A percentile compares a stretch with the other conserved stretches of the same genome.
Evolutionary conservation across 768 basidiomycete genomes (phyloP).

Genomic region (Filobasidium wieringae): DNA sequence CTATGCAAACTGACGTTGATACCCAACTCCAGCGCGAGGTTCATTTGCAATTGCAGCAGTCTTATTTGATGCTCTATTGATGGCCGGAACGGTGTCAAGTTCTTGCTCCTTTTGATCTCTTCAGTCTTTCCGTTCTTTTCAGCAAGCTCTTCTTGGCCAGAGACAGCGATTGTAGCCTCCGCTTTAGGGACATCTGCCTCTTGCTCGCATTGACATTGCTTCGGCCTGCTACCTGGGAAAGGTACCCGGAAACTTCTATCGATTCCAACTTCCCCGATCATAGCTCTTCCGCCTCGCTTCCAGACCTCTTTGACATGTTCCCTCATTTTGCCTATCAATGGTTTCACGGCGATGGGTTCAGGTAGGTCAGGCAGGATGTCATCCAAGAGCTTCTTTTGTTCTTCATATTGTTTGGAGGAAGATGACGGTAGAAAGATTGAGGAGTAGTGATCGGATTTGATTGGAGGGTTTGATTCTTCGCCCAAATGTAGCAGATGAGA

Average conservation of each 20-base stretch:
- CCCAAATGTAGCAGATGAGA: constrained; percentile 58
- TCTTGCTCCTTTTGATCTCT: constrained; percentile 56
- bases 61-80: constrained; percentile 68
- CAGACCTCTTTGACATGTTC: constrained; percentile 52
- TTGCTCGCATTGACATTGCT: not conserved
- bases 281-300: constrained; percentile 42
- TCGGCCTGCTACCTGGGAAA: constrained; percentile 40
- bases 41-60: constrained; percentile 71
- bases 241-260: constrained; percentile 72
- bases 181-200: not conserved
- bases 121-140: constrained; percentile 56
- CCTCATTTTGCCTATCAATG: constrained; percentile 54
- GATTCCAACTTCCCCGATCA: constrained; percentile 88
- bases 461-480: constrained; percentile 13
- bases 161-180: not conserved
- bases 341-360: constrained; percentile 52
- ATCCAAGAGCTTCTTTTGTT: constrained; percentile 44
- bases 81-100: constrained; percentile 63
- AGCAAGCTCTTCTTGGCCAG: constrained; percentile 47
- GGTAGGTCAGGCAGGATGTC: constrained; percentile 57
- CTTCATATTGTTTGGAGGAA: constrained; percentile 22
- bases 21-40: constrained; percentile 64
- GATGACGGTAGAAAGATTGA: constrained; percentile 49
- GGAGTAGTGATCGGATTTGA: constrained; percentile 67
- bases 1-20: constrained; percentile 79